Percentiles rank a stretch among this genome's conserved stretches.
These are phyloP conservation scores for Aquilaria malaccensis DNA, from an alignment of 345 rosid genomes.

Conservation along the genomic window DNA sequence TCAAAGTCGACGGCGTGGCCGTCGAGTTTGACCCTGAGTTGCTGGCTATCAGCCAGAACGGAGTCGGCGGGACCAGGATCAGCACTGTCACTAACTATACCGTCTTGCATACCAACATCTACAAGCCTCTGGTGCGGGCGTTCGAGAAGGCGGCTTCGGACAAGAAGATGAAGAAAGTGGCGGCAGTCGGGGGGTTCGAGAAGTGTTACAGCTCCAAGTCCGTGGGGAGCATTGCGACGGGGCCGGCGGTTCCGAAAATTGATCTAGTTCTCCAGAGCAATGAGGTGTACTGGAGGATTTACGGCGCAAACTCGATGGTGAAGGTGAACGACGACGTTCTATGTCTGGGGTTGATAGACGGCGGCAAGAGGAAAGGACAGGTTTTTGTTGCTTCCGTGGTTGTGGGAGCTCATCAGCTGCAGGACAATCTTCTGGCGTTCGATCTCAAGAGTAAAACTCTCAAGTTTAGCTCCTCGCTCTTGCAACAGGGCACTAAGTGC, in stretches of 20 bases:
- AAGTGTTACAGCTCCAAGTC: constrained; percentile 17
- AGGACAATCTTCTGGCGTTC: constrained; percentile 22
- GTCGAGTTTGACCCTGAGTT: constrained; percentile 12
- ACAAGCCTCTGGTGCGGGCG: constrained; percentile 15
- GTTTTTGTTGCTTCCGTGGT: constrained; percentile 13
- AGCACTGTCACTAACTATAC: constrained; percentile 26
- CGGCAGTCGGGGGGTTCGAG: constrained; percentile 19
- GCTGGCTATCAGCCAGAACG: constrained; percentile 14
- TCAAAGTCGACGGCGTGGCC: constrained; percentile 11
- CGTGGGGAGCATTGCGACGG: constrained; percentile 6
- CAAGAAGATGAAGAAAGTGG: constrained; percentile 14
- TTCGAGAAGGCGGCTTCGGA: constrained; percentile 15
- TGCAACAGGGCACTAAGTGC: no score
- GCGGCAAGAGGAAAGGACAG: constrained; percentile 14
- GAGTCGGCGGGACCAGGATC: constrained; percentile 26
- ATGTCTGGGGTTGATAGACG: constrained; percentile 28
- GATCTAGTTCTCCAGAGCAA: constrained; percentile 16
- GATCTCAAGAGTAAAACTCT: constrained; percentile 17
- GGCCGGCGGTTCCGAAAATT: constrained; percentile 20
- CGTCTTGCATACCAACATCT: constrained; percentile 15
- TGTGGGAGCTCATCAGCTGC: constrained; percentile 26
- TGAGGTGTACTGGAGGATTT: constrained; percentile 18
- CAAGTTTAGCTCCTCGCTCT: constrained; percentile 22
- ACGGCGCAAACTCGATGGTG: constrained; percentile 27
- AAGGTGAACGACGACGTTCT: constrained; percentile 13